Evolutionary conservation across 257 asterid species (phyloP).

Genomic region (Eucommia ulmoides): DNA sequence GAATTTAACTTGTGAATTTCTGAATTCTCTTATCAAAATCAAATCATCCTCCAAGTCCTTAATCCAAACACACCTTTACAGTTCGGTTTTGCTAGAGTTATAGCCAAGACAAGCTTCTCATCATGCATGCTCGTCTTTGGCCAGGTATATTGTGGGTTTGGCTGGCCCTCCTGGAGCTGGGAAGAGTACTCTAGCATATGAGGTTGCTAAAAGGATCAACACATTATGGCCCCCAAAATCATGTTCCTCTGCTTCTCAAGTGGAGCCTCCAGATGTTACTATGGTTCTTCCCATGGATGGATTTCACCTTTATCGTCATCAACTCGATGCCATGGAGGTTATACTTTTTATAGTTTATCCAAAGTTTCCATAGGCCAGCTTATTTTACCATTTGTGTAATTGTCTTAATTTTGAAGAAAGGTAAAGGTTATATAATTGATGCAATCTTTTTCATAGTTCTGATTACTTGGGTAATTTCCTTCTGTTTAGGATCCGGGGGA

Average conservation of each 20-base stretch:
- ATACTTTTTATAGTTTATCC: neutral
- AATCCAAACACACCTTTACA: no score
- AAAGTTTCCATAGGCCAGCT: no score
- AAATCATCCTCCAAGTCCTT: no score
- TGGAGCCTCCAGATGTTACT: conserved; percentile 65
- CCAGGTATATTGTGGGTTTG: conserved; percentile 77
- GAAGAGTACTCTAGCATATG: conserved; percentile 72
- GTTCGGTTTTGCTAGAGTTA: neutral
- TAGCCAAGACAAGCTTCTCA: neutral
- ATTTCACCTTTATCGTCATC: conserved; percentile 86
- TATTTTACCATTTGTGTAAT: no score
- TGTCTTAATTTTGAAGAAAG: no score
- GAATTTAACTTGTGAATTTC: no score
- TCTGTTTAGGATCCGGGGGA: conserved; percentile 68
- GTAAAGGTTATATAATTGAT: no score
- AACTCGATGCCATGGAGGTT: conserved; percentile 89
- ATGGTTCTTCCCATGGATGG: conserved; percentile 95
- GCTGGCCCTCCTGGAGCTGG: conserved; percentile 99
- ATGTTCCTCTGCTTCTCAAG: conserved; percentile 55
- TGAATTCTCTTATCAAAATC: no score
- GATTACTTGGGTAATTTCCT: conserved; percentile 3
- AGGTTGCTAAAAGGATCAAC: conserved; percentile 65
- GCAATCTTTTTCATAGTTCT: neutral
- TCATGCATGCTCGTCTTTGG: neutral
- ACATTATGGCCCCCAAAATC: conserved; percentile 63